A percentile compares a stretch with the other conserved stretches of the same genome.
phyloP scores from a whole-genome alignment of 768 basidiomycete genomes.

The Boletus pseudo-olivaceus region DNA sequence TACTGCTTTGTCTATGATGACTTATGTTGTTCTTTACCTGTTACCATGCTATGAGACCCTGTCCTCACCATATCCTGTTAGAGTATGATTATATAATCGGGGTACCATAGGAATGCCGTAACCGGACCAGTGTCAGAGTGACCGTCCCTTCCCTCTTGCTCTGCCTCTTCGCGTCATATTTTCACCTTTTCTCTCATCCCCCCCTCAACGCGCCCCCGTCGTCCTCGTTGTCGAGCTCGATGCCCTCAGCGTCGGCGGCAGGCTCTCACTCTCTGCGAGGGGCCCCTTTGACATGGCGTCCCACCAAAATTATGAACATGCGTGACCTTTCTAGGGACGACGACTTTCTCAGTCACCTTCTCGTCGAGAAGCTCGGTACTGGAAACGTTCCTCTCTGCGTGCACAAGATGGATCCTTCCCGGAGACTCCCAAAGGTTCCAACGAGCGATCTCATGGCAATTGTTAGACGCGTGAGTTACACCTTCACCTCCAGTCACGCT shows the following conservation, averaged over 20 bases:
- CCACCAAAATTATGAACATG: constrained; percentile 89
- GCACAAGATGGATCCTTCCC: constrained; percentile 84
- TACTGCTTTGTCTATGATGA: not conserved
- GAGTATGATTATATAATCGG: constrained; percentile 22
- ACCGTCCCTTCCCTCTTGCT: constrained; percentile 25
- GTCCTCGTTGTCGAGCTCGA: constrained; percentile 28
- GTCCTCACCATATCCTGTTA: not conserved
- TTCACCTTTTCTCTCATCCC: constrained; percentile 11
- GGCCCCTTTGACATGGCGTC: constrained; percentile 57
- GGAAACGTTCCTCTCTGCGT: constrained; percentile 76
- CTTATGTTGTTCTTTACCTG: not conserved
- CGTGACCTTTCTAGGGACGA: constrained; percentile 87
- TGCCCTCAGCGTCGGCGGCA: constrained; percentile 30
- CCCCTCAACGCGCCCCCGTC: constrained; percentile 20
- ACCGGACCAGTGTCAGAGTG: constrained; percentile 27
- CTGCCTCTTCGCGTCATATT: constrained; percentile 33
- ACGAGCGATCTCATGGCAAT: constrained; percentile 63
- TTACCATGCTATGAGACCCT: constrained; percentile 3
- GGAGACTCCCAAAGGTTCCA: constrained; percentile 74
- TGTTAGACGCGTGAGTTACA: constrained; percentile 68
- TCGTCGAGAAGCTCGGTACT: constrained; percentile 86
- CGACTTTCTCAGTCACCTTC: constrained; percentile 85
- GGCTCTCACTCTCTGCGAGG: constrained; percentile 22
- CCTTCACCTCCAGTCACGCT: constrained; percentile 25
- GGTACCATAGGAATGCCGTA: constrained; percentile 25